Evolutionary conservation across 768 basidiomycete species (phyloP).

Genomic region (Calocera cornea): DNA sequence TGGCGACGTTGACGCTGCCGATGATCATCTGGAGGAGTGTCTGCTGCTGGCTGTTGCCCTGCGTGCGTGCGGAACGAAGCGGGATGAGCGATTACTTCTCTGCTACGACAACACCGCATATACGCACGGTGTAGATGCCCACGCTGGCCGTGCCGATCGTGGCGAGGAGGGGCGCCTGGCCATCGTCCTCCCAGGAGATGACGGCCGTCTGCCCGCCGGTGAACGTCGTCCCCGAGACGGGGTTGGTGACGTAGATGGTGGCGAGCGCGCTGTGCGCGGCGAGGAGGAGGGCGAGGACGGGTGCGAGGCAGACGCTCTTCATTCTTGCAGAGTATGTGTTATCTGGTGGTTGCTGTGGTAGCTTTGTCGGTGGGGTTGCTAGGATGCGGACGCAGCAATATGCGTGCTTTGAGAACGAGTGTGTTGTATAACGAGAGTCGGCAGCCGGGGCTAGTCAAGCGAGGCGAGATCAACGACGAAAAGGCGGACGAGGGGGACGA

Average conservation of each 20-base stretch:
- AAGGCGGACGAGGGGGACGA: conserved; percentile 8
- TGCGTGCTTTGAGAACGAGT: conserved; percentile 13
- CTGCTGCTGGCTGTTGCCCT: conserved; percentile 7
- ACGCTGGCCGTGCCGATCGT: conserved; percentile 40
- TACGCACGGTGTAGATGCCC: conserved; percentile 41
- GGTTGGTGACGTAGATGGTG: conserved; percentile 36
- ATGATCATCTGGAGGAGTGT: conserved; percentile 5
- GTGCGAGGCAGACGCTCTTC: not conserved
- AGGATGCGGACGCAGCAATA: conserved; percentile 13
- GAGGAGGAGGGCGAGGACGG: not conserved
- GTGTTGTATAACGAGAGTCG: not conserved
- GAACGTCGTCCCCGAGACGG: conserved; percentile 34
- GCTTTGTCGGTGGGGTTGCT: not conserved
- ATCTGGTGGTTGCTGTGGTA: not conserved
- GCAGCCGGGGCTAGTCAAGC: no score
- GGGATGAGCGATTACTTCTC: not conserved
- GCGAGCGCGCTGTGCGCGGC: not conserved
- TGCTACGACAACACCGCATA: not conserved
- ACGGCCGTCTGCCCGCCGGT: conserved; percentile 37
- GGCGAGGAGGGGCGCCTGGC: conserved; percentile 33
- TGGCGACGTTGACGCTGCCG: not conserved
- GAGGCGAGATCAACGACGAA: conserved; percentile 4
- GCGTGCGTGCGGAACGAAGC: no score
- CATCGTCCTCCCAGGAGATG: conserved; percentile 49
- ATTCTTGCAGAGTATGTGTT: not conserved